These are phyloP conservation scores for Tulasnella sp. DNA, from an alignment of 768 basidiomycete genomes.

Conservation along the genomic window DNA sequence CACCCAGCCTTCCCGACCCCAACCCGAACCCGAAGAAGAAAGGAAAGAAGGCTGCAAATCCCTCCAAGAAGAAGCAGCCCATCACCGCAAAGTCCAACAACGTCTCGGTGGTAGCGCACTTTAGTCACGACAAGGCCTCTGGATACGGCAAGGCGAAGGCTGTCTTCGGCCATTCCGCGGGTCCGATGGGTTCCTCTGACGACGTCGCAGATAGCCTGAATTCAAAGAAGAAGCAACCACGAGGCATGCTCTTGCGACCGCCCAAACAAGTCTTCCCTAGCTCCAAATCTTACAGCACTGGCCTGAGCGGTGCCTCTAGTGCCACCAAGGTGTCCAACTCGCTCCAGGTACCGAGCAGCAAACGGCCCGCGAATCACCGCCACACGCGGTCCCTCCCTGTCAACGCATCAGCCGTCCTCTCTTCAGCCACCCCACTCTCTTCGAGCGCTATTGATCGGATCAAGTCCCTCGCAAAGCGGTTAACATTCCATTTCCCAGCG, in stretches of 20 bases:
- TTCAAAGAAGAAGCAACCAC: not conserved
- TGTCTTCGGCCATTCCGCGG: too few species aligned
- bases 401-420: not conserved
- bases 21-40: not conserved
- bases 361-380: slow-evolving; percentile 1
- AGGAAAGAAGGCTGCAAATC: not conserved
- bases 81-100: too few species aligned
- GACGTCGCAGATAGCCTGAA: too few species aligned
- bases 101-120: too few species aligned
- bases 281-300: not conserved
- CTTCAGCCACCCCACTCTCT: not conserved
- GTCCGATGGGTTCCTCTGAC: too few species aligned
- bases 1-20: not conserved
- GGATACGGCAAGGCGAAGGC: too few species aligned
- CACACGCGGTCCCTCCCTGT: slow-evolving; percentile 11
- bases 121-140: too few species aligned
- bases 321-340: not conserved
- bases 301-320: not conserved
- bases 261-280: not conserved
- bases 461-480: slow-evolving; percentile 5
- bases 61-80: too few species aligned
- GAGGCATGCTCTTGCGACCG: not conserved
- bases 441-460: not conserved
- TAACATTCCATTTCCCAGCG: slow-evolving; percentile 9
- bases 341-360: not conserved